A percentile compares a stretch with the other conserved stretches of the same genome.
Evolutionary conservation across 805 yeast genomes (phyloP).

Genomic region (Saturnispora serradocipensis): DNA sequence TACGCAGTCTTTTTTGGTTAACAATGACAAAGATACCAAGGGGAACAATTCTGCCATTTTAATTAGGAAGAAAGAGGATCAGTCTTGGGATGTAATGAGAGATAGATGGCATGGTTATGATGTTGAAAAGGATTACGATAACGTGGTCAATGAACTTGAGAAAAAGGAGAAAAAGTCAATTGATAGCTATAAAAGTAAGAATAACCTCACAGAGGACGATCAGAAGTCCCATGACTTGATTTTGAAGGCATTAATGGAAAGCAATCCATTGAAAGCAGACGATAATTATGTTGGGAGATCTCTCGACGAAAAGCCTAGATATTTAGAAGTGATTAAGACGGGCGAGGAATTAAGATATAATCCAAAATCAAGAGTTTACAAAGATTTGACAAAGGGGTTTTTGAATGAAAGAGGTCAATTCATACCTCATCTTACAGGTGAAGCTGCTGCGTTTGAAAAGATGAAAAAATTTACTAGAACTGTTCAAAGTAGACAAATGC

Average conservation of each 20-base stretch:
- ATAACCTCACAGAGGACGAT: slow-evolving; percentile 28
- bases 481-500: slow-evolving; percentile 15
- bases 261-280: slow-evolving; percentile 11
- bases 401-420: slow-evolving; percentile 35
- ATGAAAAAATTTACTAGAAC: slow-evolving; percentile 37
- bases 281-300: slow-evolving; percentile 44
- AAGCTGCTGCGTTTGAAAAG: slow-evolving; percentile 43
- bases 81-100: slow-evolving; percentile 24
- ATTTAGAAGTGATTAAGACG: slow-evolving; percentile 42
- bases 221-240: slow-evolving; percentile 33
- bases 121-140: slow-evolving; percentile 46
- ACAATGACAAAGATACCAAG: slow-evolving; percentile 9
- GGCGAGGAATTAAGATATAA: slow-evolving; percentile 39
- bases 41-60: slow-evolving; percentile 8
- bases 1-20: slow-evolving; percentile 29
- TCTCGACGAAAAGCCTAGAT: slow-evolving; percentile 68
- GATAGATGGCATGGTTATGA: slow-evolving; percentile 82
- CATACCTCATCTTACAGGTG: slow-evolving; percentile 47
- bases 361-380: slow-evolving; percentile 41
- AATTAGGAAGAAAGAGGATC: slow-evolving; percentile 25
- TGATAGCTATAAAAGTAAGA: slow-evolving; percentile 10
- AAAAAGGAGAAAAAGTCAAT: slow-evolving; percentile 24
- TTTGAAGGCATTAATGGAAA: slow-evolving; percentile 20
- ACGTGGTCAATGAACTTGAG: slow-evolving; percentile 40
- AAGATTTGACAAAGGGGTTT: slow-evolving; percentile 26